phyloP scores from a whole-genome alignment of 208 protist genomes.

The Naegleria lovaniensis region DNA sequence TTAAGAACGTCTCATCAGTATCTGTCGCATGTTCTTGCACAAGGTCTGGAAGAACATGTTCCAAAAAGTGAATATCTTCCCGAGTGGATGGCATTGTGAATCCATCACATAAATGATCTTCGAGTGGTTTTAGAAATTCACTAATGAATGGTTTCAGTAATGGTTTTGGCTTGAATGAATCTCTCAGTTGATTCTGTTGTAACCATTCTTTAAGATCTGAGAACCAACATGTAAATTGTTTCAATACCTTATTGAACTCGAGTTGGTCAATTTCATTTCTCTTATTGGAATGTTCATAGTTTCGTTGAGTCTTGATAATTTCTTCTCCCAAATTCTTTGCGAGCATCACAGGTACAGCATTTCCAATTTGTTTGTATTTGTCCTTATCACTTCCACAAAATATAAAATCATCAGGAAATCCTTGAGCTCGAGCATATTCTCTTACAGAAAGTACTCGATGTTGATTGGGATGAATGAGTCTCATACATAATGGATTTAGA shows the following conservation, averaged over 20 bases:
- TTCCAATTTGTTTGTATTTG: neutral
- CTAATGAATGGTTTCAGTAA: neutral
- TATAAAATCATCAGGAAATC: conserved; percentile 1
- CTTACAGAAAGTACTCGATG: neutral
- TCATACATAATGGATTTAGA: neutral
- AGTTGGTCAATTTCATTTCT: neutral
- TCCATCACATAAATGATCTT: neutral
- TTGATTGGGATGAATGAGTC: neutral
- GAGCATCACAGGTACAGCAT: neutral
- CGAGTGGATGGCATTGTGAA: neutral
- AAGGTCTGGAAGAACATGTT: neutral
- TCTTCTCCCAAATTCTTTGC: neutral
- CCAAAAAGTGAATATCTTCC: neutral
- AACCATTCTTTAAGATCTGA: neutral
- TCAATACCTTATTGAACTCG: neutral
- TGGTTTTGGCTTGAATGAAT: neutral
- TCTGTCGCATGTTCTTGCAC: neutral
- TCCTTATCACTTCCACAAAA: neutral
- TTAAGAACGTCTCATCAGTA: neutral
- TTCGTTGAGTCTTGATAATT: neutral
- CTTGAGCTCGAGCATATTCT: neutral
- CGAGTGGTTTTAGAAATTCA: neutral
- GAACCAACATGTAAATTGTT: neutral
- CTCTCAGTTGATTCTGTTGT: neutral
- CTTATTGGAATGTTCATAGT: neutral